phyloP scores from a whole-genome alignment of 192 early-diverging fungal species.

The Glomus cerebriforme region DNA sequence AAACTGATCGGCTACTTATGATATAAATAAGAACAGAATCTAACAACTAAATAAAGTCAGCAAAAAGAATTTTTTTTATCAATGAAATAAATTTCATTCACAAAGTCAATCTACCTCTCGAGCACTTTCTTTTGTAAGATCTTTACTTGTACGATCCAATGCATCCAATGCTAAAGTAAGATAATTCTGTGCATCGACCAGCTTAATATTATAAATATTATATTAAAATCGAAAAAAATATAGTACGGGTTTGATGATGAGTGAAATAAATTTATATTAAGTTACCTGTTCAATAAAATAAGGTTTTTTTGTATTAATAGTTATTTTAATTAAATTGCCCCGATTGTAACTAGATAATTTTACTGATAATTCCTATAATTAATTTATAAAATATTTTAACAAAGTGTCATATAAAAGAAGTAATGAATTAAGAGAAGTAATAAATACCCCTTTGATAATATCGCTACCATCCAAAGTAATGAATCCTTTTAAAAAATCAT shows the following conservation, averaged over 20 bases:
- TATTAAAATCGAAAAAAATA: not conserved
- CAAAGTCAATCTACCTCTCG: not conserved
- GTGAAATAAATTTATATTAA: not conserved
- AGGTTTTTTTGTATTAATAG: conserved; percentile 23
- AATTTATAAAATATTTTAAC: not conserved
- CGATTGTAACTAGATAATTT: conserved; percentile 21
- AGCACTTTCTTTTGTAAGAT: conserved; percentile 17
- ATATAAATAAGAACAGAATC: conserved; percentile 19
- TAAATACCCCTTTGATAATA: conserved; percentile 19
- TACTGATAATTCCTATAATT: conserved; percentile 4
- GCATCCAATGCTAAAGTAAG: conserved; percentile 21
- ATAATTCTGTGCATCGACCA: conserved; percentile 28
- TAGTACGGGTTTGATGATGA: not conserved
- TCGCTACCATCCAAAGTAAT: conserved; percentile 13
- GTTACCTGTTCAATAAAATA: conserved; percentile 30
- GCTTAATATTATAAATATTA: not conserved
- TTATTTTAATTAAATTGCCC: conserved; percentile 7
- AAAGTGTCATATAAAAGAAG: not conserved
- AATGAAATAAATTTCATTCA: not conserved
- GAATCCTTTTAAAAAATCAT: conserved; percentile 17
- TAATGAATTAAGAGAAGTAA: not conserved
- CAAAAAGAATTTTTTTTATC: not conserved
- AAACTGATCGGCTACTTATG: not conserved
- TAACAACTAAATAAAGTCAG: conserved; percentile 7
- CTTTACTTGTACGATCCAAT: not conserved